phyloP scores from a whole-genome alignment of 768 basidiomycete species.

The Agrocybe pediades region DNA sequence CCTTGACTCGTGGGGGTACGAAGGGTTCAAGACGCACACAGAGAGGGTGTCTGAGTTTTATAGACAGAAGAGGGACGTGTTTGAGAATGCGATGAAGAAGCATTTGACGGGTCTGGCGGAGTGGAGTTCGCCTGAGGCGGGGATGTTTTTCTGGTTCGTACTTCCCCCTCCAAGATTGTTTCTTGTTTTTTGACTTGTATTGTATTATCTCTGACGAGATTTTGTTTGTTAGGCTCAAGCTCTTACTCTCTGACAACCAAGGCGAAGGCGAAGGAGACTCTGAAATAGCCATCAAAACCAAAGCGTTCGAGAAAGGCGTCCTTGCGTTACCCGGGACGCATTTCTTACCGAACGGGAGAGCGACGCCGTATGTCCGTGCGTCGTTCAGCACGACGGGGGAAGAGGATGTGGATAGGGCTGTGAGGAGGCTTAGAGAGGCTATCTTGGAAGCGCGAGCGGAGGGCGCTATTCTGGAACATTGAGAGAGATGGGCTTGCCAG shows the following conservation, averaged over 20 bases:
- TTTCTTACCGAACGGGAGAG: conserved; percentile 73
- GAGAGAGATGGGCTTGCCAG: no score
- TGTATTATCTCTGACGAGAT: neutral
- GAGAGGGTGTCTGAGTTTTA: conserved; percentile 72
- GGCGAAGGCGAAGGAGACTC: conserved; percentile 72
- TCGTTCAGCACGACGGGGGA: conserved; percentile 73
- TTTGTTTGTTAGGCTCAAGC: conserved; percentile 60
- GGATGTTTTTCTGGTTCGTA: conserved; percentile 92
- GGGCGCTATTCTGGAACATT: no score
- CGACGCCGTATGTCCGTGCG: conserved; percentile 77
- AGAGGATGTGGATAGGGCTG: conserved; percentile 73
- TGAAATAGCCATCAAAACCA: conserved; percentile 66
- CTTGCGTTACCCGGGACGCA: conserved; percentile 90
- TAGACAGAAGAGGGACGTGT: conserved; percentile 70
- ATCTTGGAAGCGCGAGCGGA: conserved; percentile 31
- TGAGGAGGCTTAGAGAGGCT: conserved; percentile 55
- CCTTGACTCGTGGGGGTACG: conserved; percentile 72
- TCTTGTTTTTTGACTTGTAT: neutral
- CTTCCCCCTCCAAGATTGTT: no score
- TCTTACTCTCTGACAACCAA: conserved; percentile 42
- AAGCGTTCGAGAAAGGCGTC: conserved; percentile 79
- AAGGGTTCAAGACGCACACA: conserved; percentile 73
- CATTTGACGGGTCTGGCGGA: conserved; percentile 80
- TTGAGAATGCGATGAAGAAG: conserved; percentile 73
- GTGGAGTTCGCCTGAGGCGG: conserved; percentile 71